A percentile compares a stretch with the other conserved stretches of the same genome.
Conservation (phyloP, 257 asterid genomes). For the Fraxinus quadrangulata region DNA sequence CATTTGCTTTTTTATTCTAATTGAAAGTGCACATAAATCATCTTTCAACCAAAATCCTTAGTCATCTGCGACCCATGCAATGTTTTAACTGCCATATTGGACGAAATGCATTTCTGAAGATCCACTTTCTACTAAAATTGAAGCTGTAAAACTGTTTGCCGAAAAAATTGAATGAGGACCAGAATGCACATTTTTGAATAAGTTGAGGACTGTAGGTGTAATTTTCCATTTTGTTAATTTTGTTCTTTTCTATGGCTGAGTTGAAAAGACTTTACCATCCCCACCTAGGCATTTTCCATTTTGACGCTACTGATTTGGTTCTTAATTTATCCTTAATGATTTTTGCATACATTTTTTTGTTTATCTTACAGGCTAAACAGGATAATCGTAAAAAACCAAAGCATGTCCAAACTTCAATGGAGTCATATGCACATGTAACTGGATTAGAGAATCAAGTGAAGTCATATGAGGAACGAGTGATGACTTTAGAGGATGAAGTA, state of each 20-base stretch:
- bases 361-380: conserved; percentile 47
- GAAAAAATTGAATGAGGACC: neutral
- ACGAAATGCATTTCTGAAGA: neutral
- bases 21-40: neutral
- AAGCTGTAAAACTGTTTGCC: neutral
- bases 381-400: conserved; percentile 67
- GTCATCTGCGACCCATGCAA: neutral
- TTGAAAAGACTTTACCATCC: neutral
- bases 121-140: neutral
- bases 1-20: no score
- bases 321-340: conserved; percentile 1
- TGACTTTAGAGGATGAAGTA: conserved; percentile 65
- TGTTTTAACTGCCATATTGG: neutral
- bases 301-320: neutral
- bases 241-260: neutral
- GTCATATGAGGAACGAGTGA: conserved; percentile 55
- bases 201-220: neutral
- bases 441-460: conserved; percentile 91
- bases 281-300: neutral
- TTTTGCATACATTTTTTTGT: neutral
- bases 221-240: neutral
- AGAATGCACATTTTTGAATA: neutral
- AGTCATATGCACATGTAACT: conserved; percentile 87
- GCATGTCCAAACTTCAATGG: conserved; percentile 91
- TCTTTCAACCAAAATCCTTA: neutral